Percentiles rank a stretch among this genome's conserved stretches.
Evolutionary conservation across 2,329 filamentous ascomycete genomes (phyloP).

Genomic region (Ambrosiella beaveri): DNA sequence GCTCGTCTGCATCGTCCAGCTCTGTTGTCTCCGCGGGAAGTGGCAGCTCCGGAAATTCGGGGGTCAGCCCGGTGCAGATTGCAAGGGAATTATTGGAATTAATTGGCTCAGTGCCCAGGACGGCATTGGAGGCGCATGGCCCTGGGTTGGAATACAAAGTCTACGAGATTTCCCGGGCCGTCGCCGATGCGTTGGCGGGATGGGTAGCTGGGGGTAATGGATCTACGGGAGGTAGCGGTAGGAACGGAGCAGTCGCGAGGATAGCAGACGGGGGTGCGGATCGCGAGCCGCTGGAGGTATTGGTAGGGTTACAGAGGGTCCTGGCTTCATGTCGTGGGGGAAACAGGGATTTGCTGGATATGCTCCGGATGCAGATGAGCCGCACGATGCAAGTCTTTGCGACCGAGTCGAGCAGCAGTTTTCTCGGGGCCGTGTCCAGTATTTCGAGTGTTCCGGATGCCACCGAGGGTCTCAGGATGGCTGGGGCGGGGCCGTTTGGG

Average conservation of each 20-base stretch:
- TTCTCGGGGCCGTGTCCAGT: background rate
- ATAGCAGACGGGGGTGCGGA: slow-evolving; percentile 6
- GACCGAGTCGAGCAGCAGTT: background rate
- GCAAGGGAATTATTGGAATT: slow-evolving; percentile 28
- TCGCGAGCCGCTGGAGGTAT: slow-evolving; percentile 20
- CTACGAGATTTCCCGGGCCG: slow-evolving; percentile 29
- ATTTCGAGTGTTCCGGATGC: background rate
- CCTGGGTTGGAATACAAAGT: slow-evolving; percentile 31
- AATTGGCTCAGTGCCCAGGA: slow-evolving; percentile 26
- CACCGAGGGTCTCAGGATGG: background rate
- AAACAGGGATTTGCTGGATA: slow-evolving; percentile 23
- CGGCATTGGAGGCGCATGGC: slow-evolving; percentile 32
- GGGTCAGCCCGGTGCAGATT: slow-evolving; percentile 25
- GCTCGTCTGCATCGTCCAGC: background rate
- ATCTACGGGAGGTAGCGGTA: background rate
- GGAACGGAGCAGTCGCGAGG: too few relatives aligned
- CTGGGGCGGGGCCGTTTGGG: background rate
- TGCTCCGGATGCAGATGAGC: slow-evolving; percentile 20
- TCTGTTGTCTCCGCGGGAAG: background rate
- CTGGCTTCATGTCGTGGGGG: slow-evolving; percentile 27
- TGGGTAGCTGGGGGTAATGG: slow-evolving; percentile 2
- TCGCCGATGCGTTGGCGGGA: slow-evolving; percentile 23
- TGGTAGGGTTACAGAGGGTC: slow-evolving; percentile 23
- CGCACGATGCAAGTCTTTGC: slow-evolving; percentile 9
- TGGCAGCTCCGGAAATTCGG: background rate